phyloP scores from a whole-genome alignment of 768 basidiomycete species.

The Dentipellis sp. region DNA sequence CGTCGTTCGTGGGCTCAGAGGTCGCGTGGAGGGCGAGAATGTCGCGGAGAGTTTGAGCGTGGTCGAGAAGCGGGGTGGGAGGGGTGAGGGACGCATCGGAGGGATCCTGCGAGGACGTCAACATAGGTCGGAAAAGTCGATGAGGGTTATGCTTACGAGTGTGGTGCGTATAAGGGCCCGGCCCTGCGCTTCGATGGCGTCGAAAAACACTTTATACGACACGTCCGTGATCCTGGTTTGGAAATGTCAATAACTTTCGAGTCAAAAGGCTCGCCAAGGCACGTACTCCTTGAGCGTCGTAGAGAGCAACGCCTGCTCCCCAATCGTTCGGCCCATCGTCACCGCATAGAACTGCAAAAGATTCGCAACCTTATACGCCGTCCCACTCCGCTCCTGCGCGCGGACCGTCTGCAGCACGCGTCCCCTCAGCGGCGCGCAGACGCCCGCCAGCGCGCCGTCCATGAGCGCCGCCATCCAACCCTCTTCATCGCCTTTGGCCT shows the following conservation, averaged over 20 bases:
- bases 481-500: conserved; percentile 48
- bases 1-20: conserved; percentile 17
- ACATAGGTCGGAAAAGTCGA: background rate
- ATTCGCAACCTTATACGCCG: conserved; percentile 88
- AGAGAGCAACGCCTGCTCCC: conserved; percentile 70
- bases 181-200: conserved; percentile 79
- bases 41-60: conserved; percentile 75
- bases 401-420: conserved; percentile 91
- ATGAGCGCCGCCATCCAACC: conserved; percentile 73
- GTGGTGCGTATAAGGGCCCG: conserved; percentile 47
- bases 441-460: conserved; percentile 72
- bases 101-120: conserved; percentile 33
- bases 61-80: conserved; percentile 72
- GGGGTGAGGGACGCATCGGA: conserved; percentile 68
- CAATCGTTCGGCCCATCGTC: conserved; percentile 90
- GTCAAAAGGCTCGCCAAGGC: background rate
- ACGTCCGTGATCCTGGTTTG: conserved; percentile 61
- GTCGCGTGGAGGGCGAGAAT: conserved; percentile 55
- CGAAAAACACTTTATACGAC: conserved; percentile 80
- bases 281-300: conserved; percentile 68
- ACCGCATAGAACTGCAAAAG: conserved; percentile 90
- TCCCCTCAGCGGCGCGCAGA: conserved; percentile 74
- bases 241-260: background rate
- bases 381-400: conserved; percentile 88
- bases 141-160: conserved; percentile 31